These are phyloP conservation scores for Penstemon barbatus DNA, from an alignment of 257 asterid genomes.

Conservation along the genomic window DNA sequence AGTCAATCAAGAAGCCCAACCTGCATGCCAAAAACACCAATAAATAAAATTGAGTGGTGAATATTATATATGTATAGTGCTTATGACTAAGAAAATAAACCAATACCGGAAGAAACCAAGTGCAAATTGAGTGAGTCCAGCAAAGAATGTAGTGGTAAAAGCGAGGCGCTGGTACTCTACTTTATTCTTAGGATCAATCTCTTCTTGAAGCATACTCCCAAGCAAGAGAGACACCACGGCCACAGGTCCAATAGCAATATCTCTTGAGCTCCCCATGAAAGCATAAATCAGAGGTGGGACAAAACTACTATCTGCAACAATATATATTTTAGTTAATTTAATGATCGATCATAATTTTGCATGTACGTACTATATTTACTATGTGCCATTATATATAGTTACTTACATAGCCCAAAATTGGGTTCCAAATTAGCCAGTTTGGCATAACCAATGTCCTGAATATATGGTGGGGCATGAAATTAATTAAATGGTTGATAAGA, in stretches of 20 bases:
- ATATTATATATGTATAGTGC: too few relatives aligned
- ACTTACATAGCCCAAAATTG: slow-evolving; percentile 72
- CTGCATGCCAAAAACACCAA: slow-evolving; percentile 30
- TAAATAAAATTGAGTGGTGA: too few relatives aligned
- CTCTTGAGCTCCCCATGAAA: slow-evolving; percentile 80
- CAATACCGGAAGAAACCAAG: slow-evolving; percentile 74
- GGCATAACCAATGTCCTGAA: slow-evolving; percentile 81
- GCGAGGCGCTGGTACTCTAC: slow-evolving; percentile 62
- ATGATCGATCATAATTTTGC: too few relatives aligned
- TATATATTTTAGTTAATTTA: not conserved
- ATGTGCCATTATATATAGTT: not conserved
- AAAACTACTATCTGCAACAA: slow-evolving; percentile 61
- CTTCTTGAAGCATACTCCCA: slow-evolving; percentile 57
- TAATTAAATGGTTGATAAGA: not conserved
- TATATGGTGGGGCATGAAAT: slow-evolving; percentile 1
- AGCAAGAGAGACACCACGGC: slow-evolving; percentile 84
- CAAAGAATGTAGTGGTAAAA: slow-evolving; percentile 73
- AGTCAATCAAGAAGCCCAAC: slow-evolving; percentile 80
- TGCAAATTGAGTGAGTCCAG: slow-evolving; percentile 58
- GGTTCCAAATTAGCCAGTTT: slow-evolving; percentile 70
- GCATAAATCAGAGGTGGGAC: slow-evolving; percentile 84
- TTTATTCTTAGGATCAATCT: slow-evolving; percentile 57
- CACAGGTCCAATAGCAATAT: slow-evolving; percentile 86
- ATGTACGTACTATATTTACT: too few relatives aligned
- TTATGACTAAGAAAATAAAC: too few relatives aligned